phyloP scores from a whole-genome alignment of 202 grass and related monocot species.

The Cymbopogon flexuosus region DNA sequence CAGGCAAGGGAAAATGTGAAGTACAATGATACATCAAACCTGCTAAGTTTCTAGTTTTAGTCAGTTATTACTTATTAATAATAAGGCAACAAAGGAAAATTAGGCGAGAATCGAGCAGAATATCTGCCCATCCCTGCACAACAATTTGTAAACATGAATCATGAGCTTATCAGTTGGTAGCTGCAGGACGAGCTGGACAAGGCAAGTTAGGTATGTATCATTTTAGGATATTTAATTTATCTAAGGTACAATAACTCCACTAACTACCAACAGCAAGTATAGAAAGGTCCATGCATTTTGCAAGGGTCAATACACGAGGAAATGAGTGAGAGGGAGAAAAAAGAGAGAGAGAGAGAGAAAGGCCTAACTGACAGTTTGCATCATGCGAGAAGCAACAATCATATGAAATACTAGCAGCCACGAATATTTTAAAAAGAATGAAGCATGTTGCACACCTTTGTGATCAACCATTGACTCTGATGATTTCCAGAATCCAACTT shows the following conservation, averaged over 20 bases:
- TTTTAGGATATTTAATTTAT: constrained; percentile 32
- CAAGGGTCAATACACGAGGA: constrained; percentile 18
- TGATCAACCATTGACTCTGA: constrained; percentile 43
- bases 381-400: constrained; percentile 36
- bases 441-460: constrained; percentile 41
- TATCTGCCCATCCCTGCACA: background rate
- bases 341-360: background rate
- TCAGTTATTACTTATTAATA: background rate
- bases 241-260: constrained; percentile 24
- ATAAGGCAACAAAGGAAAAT: background rate
- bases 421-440: constrained; percentile 1
- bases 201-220: constrained; percentile 33
- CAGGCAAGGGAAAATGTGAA: background rate
- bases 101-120: background rate
- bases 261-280: constrained; percentile 28
- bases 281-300: constrained; percentile 8
- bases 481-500: constrained; percentile 57
- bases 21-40: background rate
- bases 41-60: constrained; percentile 18
- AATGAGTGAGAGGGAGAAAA: constrained; percentile 5
- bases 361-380: constrained; percentile 13
- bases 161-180: background rate
- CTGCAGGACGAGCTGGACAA: constrained; percentile 18
- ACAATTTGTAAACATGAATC: constrained; percentile 17
- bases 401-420: background rate